Conservation (phyloP, 164 flowering plant species). For the Cinnamomum micranthum region DNA sequence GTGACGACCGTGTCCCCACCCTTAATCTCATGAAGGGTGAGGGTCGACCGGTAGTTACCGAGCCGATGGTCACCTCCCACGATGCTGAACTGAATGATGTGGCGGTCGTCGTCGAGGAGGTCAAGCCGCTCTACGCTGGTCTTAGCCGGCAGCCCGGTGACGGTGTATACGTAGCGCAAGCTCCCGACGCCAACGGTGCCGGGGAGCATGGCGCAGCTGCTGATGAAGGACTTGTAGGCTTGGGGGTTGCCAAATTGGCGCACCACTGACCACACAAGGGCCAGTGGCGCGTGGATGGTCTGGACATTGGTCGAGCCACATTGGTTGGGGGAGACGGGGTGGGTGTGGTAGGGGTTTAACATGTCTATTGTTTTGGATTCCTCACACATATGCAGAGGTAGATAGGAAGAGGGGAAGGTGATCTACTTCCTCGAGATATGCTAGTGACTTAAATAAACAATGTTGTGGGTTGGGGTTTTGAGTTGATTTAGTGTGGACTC, state of each 20-base stretch:
- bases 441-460: background rate
- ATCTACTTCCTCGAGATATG: background rate
- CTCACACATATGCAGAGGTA: background rate
- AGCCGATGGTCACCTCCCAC: conserved; percentile 46
- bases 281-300: conserved; percentile 30
- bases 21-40: conserved; percentile 19
- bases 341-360: conserved; percentile 22
- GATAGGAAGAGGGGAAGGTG: background rate
- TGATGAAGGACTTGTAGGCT: conserved; percentile 38
- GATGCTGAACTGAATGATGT: conserved; percentile 25
- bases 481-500: background rate
- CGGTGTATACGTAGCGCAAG: conserved; percentile 24
- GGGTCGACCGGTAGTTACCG: conserved; percentile 28
- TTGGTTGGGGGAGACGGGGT: conserved; percentile 17
- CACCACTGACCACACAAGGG: conserved; percentile 41
- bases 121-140: conserved; percentile 38
- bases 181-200: conserved; percentile 26
- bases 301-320: conserved; percentile 31
- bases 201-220: conserved; percentile 20
- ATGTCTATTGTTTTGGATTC: background rate
- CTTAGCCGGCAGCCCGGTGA: conserved; percentile 34
- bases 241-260: conserved; percentile 39
- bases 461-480: background rate
- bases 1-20: conserved; percentile 27
- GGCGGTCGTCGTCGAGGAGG: conserved; percentile 33